These are phyloP conservation scores for Fusarium circinatum DNA, from an alignment of 2,329 filamentous ascomycete species.

Conservation along the genomic window DNA sequence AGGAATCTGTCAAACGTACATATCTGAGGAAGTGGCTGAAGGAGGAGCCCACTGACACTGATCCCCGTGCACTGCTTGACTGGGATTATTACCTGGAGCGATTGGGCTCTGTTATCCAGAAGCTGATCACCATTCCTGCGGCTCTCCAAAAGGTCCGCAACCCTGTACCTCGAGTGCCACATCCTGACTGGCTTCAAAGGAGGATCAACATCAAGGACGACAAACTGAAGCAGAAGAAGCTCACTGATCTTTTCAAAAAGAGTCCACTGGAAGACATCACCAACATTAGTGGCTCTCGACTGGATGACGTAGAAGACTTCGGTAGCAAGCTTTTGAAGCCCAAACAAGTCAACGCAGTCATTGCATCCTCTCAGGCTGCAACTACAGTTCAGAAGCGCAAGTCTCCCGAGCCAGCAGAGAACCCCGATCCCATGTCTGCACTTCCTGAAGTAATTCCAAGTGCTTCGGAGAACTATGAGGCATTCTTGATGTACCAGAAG, in stretches of 20 bases:
- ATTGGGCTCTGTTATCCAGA: constrained; percentile 96
- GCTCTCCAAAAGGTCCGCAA: constrained; percentile 95
- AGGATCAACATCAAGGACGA: constrained; percentile 96
- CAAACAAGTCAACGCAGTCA: constrained; percentile 65
- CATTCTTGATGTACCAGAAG: constrained; percentile 94
- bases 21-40: constrained; percentile 96
- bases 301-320: constrained; percentile 84
- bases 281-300: constrained; percentile 66
- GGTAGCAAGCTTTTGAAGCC: constrained; percentile 74
- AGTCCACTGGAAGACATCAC: constrained; percentile 78
- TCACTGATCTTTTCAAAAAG: constrained; percentile 83
- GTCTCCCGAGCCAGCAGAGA: constrained; percentile 73
- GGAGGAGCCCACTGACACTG: constrained; percentile 90
- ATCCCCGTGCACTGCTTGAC: constrained; percentile 88
- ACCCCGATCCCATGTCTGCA: constrained; percentile 80
- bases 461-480: constrained; percentile 86
- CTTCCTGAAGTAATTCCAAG: constrained; percentile 86
- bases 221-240: constrained; percentile 97
- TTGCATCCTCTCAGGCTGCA: constrained; percentile 65
- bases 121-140: constrained; percentile 97
- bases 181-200: constrained; percentile 96
- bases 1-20: constrained; percentile 84
- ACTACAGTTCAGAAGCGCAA: constrained; percentile 74
- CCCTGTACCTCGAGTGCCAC: constrained; percentile 89
- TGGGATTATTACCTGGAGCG: constrained; percentile 98